Conservation (phyloP, 805 yeast genomes). For the Candida corydali region DNA sequence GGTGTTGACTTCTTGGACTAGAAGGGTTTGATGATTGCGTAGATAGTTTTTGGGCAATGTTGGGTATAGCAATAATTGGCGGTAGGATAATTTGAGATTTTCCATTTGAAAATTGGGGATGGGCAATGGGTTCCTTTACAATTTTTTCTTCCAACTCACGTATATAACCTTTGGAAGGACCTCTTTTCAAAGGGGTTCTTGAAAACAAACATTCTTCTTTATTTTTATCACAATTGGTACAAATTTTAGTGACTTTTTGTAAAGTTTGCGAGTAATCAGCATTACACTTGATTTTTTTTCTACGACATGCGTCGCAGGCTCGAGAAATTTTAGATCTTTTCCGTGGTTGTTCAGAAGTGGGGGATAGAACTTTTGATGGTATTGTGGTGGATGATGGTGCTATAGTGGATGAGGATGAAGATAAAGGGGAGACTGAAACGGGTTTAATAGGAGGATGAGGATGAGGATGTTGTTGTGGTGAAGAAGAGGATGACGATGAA, state of each 20-base stretch:
- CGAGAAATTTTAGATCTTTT: constrained; percentile 71
- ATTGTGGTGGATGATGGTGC: background rate
- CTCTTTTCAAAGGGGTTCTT: constrained; percentile 70
- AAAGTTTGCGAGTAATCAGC: constrained; percentile 47
- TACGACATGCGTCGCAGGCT: constrained; percentile 78
- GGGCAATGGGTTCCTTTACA: constrained; percentile 13
- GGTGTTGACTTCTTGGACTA: constrained; percentile 13
- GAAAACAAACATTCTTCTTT: constrained; percentile 64
- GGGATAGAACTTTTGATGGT: background rate
- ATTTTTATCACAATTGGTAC: constrained; percentile 60
- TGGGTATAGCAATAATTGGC: constrained; percentile 19
- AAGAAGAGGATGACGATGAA: background rate
- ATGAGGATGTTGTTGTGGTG: background rate
- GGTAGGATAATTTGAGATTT: constrained; percentile 24
- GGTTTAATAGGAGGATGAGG: too few species aligned
- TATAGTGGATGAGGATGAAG: constrained; percentile 1
- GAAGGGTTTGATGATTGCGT: constrained; percentile 12
- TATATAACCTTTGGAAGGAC: constrained; percentile 73
- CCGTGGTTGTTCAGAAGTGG: constrained; percentile 27
- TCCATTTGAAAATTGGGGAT: constrained; percentile 1
- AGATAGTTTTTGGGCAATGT: constrained; percentile 7
- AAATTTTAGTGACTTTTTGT: constrained; percentile 46
- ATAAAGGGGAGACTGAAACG: constrained; percentile 1
- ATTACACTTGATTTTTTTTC: constrained; percentile 70
- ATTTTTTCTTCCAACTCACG: constrained; percentile 37